Percentiles rank a stretch among this genome's conserved stretches.
Conservation (phyloP, 495 filamentous ascomycete genomes). For the Aspergillus taichungensis region DNA sequence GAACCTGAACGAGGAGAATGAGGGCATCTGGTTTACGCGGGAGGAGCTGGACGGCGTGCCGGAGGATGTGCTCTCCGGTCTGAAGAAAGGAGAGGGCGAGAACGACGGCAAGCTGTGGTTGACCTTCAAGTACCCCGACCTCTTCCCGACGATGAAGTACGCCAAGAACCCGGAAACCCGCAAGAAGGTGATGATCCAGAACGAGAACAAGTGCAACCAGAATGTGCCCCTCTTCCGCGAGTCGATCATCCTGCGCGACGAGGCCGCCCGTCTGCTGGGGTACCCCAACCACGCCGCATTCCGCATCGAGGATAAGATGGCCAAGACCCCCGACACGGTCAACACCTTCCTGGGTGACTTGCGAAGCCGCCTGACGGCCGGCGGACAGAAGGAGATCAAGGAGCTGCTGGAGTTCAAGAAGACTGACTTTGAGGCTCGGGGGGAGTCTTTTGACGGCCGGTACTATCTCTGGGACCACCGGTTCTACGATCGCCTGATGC, state of each 20-base stretch:
- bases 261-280: conserved; percentile 81
- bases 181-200: conserved; percentile 47
- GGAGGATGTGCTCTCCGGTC: conserved; percentile 48
- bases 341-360: conserved; percentile 78
- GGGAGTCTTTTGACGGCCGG: conserved; percentile 53
- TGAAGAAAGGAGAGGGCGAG: conserved; percentile 66
- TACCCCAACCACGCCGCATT: conserved; percentile 91
- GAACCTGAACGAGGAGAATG: conserved; percentile 61
- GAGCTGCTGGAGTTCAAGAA: conserved; percentile 73
- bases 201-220: conserved; percentile 77
- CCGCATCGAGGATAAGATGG: conserved; percentile 95
- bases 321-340: conserved; percentile 81
- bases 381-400: conserved; percentile 67
- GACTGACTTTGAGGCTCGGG: conserved; percentile 54
- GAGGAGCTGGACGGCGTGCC: conserved; percentile 57
- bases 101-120: conserved; percentile 54
- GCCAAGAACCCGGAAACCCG: conserved; percentile 49
- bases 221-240: conserved; percentile 84
- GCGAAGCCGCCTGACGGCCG: conserved; percentile 60
- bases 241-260: conserved; percentile 79
- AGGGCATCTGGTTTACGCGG: conserved; percentile 55
- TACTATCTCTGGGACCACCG: conserved; percentile 90
- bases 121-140: conserved; percentile 63
- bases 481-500: conserved; percentile 85
- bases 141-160: conserved; percentile 60